Evolutionary conservation across 179 eudicot genomes (phyloP), one percentile per base, ranked within the genome.

Genomic region (Amaranthus tricolor): DNA sequence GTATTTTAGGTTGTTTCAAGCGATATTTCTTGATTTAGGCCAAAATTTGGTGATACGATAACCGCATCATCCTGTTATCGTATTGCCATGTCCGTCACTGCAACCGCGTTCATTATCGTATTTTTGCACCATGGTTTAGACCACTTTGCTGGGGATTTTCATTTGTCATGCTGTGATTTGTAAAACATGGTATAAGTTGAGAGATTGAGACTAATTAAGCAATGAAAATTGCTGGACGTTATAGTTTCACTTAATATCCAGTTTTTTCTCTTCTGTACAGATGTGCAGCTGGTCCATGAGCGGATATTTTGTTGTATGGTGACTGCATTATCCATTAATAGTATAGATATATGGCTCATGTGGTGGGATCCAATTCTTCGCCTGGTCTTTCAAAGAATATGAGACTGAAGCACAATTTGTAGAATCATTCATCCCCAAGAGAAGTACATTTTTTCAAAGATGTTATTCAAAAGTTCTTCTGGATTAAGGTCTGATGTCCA

Each of bases 401-500:
- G 70, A 66, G 5, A 14, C 12, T 69, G 67, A 20, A 71, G 66
- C 17, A 47, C 45, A 60, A 47, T 60, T 20, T 45, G 15, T 14
- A 72, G 14, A n/a, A 47, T 13, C 5, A 7, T 1, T 47, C 20
- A 9, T 47, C 9, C 24, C 7, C 21, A 6, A 21, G 13, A 61
- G 16, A 21, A 31, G 9, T 48, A 1, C 62, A 14, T 4, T 51
- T 68, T 20, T 8, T 66, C n/a, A 52, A 14, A 69, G 58, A 20
- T 21, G 58, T 49, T 45, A 2, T 47, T 57, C 43, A 14, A 15
- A 49, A 58, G 7, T 49, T 3, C 50, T 66, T 55, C 78, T 75
- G 56, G 19, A 59, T 74, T 14, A 43, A 64, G 71, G 66, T 68
- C 66, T 58, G 73, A n/a, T 24, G 58, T 58, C 59, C n/a, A 6